Evolutionary conservation across 1,284 basidiomycete genomes (phyloP).

Genomic region (Puccinia polysora): DNA sequence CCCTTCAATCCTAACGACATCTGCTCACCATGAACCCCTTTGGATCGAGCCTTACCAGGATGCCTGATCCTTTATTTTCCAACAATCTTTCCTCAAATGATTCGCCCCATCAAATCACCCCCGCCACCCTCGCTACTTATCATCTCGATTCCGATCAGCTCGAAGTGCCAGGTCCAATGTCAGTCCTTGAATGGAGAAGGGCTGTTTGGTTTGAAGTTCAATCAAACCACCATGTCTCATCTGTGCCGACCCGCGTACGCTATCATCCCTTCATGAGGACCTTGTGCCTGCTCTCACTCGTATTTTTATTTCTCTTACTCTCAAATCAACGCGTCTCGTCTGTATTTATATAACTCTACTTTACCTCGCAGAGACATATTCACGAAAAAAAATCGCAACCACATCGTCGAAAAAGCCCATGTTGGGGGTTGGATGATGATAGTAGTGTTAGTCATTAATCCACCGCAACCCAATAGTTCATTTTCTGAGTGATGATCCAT

Average conservation of each 20-base stretch:
- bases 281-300: neutral
- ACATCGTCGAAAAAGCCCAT: slow-evolving; percentile 3
- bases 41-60: too few species aligned
- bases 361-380: neutral
- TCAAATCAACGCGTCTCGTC: too few species aligned
- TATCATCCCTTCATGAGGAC: neutral
- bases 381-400: neutral
- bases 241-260: too few species aligned
- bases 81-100: too few species aligned
- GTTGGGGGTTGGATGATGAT: neutral
- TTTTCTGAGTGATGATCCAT: neutral
- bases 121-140: too few species aligned
- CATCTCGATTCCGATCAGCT: too few species aligned
- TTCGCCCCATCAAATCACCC: too few species aligned
- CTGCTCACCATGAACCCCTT: too few species aligned
- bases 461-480: neutral
- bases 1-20: too few species aligned
- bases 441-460: neutral
- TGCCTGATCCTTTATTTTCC: too few species aligned
- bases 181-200: slow-evolving; percentile 35
- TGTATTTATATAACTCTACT: neutral
- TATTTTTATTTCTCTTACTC: neutral
- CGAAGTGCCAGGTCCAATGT: slow-evolving; percentile 13
- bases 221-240: neutral
- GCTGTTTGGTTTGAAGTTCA: slow-evolving; percentile 32